Evolutionary conservation across 495 filamentous ascomycete genomes (phyloP).

Genomic region (Lasiosphaeris hirsuta): DNA sequence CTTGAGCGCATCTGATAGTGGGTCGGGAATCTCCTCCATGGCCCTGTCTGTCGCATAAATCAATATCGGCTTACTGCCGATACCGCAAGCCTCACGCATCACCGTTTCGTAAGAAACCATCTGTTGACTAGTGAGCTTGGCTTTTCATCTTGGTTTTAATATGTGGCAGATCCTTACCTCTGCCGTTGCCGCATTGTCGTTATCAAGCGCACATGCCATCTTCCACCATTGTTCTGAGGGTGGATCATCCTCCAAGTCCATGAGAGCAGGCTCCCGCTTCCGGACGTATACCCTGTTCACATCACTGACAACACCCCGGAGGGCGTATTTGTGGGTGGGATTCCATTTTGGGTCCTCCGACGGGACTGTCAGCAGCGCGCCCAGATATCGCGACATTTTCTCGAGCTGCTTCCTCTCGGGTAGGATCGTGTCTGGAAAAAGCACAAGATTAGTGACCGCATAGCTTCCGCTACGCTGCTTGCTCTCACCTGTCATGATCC

Average conservation of each 20-base stretch:
- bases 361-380: slow-evolving; percentile 32
- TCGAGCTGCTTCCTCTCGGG: slow-evolving; percentile 17
- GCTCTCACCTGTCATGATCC: slow-evolving; percentile 19
- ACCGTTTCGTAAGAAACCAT: slow-evolving; percentile 31
- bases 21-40: slow-evolving; percentile 28
- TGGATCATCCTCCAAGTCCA: slow-evolving; percentile 13
- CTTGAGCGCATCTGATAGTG: slow-evolving; percentile 38
- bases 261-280: slow-evolving; percentile 23
- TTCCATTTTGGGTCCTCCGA: slow-evolving; percentile 36
- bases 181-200: slow-evolving; percentile 28
- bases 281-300: slow-evolving; percentile 37
- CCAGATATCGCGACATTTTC: slow-evolving; percentile 19
- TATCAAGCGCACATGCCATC: slow-evolving; percentile 26
- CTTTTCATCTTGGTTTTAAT: neutral
- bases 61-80: slow-evolving; percentile 32
- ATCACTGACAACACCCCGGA: slow-evolving; percentile 40
- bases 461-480: neutral
- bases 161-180: slow-evolving; percentile 28
- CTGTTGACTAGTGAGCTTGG: slow-evolving; percentile 21
- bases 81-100: slow-evolving; percentile 32
- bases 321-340: slow-evolving; percentile 34
- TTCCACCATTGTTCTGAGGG: slow-evolving; percentile 44
- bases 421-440: slow-evolving; percentile 15
- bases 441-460: neutral
- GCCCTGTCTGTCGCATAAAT: slow-evolving; percentile 44